Percentiles rank a stretch among this genome's conserved stretches.
Conservation (phyloP, 768 basidiomycete species). For the Termitomyces sp. region DNA sequence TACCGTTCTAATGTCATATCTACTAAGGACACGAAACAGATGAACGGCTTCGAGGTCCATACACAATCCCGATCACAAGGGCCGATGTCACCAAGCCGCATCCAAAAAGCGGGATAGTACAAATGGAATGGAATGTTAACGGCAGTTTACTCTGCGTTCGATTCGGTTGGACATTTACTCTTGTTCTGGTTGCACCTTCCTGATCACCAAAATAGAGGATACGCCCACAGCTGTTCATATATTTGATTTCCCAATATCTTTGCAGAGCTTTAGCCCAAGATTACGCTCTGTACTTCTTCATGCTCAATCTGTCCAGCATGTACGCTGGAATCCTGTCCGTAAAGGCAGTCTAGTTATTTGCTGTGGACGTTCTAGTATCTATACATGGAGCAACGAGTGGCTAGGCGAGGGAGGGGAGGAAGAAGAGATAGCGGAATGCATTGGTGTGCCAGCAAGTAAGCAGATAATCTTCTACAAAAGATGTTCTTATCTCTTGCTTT, state of each 20-base stretch:
- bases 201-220: conserved; percentile 38
- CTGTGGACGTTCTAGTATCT: conserved; percentile 61
- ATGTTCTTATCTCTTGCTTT: conserved; percentile 12
- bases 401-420: conserved; percentile 46
- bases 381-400: conserved; percentile 85
- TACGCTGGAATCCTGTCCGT: conserved; percentile 83
- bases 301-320: conserved; percentile 52
- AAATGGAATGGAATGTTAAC: conserved; percentile 78
- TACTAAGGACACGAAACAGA: conserved; percentile 32
- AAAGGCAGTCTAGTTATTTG: conserved; percentile 63
- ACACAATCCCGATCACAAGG: conserved; percentile 42
- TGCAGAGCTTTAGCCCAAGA: conserved; percentile 51
- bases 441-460: conserved; percentile 84
- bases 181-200: background rate
- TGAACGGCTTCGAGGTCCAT: conserved; percentile 55
- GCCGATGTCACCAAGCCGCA: conserved; percentile 56
- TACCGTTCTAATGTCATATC: background rate
- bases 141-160: conserved; percentile 71
- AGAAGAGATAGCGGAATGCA: conserved; percentile 85
- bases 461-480: conserved; percentile 12
- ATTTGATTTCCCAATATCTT: conserved; percentile 62
- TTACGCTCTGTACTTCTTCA: conserved; percentile 68
- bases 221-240: conserved; percentile 61
- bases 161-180: conserved; percentile 44
- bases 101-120: conserved; percentile 61